Evolutionary conservation across 1,139 yeast genomes (phyloP), one percentile per base, ranked within the genome.

Genomic region (Yamadazyma oceani): DNA sequence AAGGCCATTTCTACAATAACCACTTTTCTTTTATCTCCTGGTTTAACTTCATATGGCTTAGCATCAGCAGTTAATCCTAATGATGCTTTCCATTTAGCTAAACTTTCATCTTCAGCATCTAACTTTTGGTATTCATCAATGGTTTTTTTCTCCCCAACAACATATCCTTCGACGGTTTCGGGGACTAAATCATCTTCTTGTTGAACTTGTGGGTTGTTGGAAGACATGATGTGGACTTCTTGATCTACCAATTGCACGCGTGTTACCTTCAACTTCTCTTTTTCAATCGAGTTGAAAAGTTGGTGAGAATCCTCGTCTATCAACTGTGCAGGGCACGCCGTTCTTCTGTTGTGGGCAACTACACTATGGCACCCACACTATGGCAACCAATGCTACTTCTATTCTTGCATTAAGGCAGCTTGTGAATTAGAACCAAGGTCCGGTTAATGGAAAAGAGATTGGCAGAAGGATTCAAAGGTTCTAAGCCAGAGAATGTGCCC

Each of bases 81-180:
- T 1, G 95, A 85, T 41, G 83, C 88, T 64, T 90, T 90, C 97
- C 97, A 90, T 60, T 86, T 87, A 47, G 85, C 87, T 49, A 90
- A 71, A 30, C 95, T 84, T 62, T 87, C 96, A 58, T 89, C 97
- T 51, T 88, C 87, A 6, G 94, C 94, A 58, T 89, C 97, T 50
- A 89, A 63, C 44, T 81, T 76, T 44, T 85, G 78, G 62, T 89
- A 89, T 58, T 89, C 96, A 36, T 79, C 90, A 40, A 89, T 75
- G 25, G 95, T 85, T 58, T 88, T 88, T 69, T 88, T 88, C 46
- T 84, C 92, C 4, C 86, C 78, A 17, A 88, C 92, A 46, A 78
- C 80, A 71, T 87, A 89, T 10, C 83, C 84, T 48, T 78, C 80
- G 30, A 73, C 76, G 43, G 73, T 67, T 54, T 83, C 89, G 9